phyloP scores from a whole-genome alignment of 768 basidiomycete genomes.

The Serendipita sp. region DNA sequence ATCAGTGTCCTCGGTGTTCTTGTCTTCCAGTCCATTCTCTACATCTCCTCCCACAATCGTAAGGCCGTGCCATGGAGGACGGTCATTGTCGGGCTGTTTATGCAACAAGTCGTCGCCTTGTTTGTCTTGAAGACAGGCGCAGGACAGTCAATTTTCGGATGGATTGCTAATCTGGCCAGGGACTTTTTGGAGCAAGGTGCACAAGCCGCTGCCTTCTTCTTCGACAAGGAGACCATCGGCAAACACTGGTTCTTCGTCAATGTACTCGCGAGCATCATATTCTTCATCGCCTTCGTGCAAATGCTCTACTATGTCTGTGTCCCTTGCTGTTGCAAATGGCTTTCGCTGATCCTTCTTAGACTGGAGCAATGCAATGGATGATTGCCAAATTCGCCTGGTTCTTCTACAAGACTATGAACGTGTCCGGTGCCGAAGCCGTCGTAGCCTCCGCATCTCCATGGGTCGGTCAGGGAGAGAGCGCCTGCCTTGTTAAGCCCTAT shows the following conservation, averaged over 20 bases:
- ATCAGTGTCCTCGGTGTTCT: conserved; percentile 69
- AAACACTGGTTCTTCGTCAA: conserved; percentile 81
- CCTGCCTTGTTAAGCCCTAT: conserved; percentile 72
- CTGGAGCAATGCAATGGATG: conserved; percentile 90
- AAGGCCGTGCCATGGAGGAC: conserved; percentile 66
- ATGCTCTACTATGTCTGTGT: conserved; percentile 60
- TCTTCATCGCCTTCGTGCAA: conserved; percentile 87
- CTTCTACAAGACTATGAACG: conserved; percentile 81
- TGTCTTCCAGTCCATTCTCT: conserved; percentile 68
- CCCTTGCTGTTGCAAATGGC: too few species aligned
- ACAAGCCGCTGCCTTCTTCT: conserved; percentile 70
- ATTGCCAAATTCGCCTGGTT: conserved; percentile 83
- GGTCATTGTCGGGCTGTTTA: conserved; percentile 71
- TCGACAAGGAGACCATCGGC: conserved; percentile 42
- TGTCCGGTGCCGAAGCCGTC: conserved; percentile 90
- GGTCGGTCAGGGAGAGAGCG: conserved; percentile 82
- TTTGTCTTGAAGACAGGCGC: conserved; percentile 78
- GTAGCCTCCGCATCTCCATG: conserved; percentile 89
- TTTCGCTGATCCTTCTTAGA: conserved; percentile 16
- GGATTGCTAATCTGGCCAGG: conserved; percentile 65
- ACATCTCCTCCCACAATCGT: conserved; percentile 45
- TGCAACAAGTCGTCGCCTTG: conserved; percentile 74
- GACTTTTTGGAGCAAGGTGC: conserved; percentile 59
- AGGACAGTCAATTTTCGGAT: conserved; percentile 71
- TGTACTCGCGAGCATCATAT: conserved; percentile 69